Evolutionary conservation across 768 basidiomycete genomes (phyloP).

Genomic region (Boletus reticuloceps): DNA sequence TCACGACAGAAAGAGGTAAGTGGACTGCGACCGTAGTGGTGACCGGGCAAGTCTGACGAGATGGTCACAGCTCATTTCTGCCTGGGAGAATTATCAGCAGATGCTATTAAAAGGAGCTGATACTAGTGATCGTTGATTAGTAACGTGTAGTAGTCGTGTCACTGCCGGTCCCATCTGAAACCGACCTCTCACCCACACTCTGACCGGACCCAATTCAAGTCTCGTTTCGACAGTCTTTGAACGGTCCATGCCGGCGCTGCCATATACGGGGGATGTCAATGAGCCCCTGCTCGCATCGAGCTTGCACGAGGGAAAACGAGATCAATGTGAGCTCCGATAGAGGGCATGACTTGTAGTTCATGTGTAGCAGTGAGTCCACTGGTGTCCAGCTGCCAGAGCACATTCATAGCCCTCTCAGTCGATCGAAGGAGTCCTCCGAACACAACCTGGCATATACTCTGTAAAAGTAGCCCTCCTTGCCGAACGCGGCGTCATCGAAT

Average conservation of each 20-base stretch:
- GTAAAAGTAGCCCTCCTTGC: slow-evolving; percentile 96
- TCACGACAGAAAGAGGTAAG: slow-evolving; percentile 75
- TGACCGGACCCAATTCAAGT: too few species aligned
- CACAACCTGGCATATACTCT: slow-evolving; percentile 85
- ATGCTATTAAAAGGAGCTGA: slow-evolving; percentile 53
- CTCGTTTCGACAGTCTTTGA: neutral
- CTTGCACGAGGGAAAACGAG: slow-evolving; percentile 26
- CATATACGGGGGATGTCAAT: slow-evolving; percentile 5
- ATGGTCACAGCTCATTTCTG: slow-evolving; percentile 57
- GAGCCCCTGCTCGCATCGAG: slow-evolving; percentile 21
- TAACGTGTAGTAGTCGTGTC: too few species aligned
- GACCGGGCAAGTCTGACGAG: neutral
- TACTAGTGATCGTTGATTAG: too few species aligned
- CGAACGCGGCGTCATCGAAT: slow-evolving; percentile 90
- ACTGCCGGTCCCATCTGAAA: neutral
- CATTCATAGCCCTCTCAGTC: slow-evolving; percentile 42
- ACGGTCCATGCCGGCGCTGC: slow-evolving; percentile 1
- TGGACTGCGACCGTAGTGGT: neutral
- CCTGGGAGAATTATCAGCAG: slow-evolving; percentile 84
- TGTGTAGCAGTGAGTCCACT: slow-evolving; percentile 72
- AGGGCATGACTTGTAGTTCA: slow-evolving; percentile 89
- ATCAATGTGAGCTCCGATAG: slow-evolving; percentile 78
- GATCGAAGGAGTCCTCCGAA: slow-evolving; percentile 80
- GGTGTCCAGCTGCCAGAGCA: neutral
- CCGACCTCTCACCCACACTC: neutral